These are phyloP conservation scores for Aegilops tauschii DNA, from an alignment of 176 grass and related monocot genomes.

Conservation along the genomic window DNA sequence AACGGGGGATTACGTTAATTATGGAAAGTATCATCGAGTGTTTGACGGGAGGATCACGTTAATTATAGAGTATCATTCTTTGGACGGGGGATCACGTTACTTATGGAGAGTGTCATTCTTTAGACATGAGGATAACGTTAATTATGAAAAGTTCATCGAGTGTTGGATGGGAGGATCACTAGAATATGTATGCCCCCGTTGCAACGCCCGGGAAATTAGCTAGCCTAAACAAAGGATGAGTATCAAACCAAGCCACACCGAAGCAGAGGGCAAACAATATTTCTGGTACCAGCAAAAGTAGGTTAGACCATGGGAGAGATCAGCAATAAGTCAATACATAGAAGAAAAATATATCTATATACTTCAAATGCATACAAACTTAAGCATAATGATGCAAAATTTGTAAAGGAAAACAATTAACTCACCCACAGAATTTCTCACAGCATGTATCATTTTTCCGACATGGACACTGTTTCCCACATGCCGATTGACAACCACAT, in stretches of 20 bases:
- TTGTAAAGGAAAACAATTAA: slow-evolving; percentile 19
- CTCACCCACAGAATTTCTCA: slow-evolving; percentile 96
- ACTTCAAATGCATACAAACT: slow-evolving; percentile 9
- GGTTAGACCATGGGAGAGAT: background rate
- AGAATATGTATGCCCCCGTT: too few species aligned
- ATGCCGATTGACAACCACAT: slow-evolving; percentile 93
- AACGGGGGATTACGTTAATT: too few species aligned
- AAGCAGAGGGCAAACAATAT: background rate
- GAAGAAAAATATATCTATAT: background rate
- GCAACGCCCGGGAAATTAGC: too few species aligned
- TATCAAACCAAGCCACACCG: background rate
- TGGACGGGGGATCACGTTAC: too few species aligned
- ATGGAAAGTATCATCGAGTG: too few species aligned
- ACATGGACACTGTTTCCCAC: slow-evolving; percentile 91
- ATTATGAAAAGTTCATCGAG: too few species aligned
- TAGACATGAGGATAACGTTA: too few species aligned
- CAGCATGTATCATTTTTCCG: slow-evolving; percentile 82
- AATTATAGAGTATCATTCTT: too few species aligned
- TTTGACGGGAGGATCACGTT: too few species aligned
- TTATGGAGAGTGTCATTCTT: too few species aligned
- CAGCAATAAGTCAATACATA: slow-evolving; percentile 14
- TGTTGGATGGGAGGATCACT: too few species aligned
- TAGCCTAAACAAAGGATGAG: background rate
- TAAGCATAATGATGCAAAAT: background rate
- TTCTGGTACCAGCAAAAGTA: slow-evolving; percentile 6